Evolutionary conservation across 768 basidiomycete genomes (phyloP), one percentile per base, ranked within the genome.

Genomic region (Hydnum rufescens): DNA sequence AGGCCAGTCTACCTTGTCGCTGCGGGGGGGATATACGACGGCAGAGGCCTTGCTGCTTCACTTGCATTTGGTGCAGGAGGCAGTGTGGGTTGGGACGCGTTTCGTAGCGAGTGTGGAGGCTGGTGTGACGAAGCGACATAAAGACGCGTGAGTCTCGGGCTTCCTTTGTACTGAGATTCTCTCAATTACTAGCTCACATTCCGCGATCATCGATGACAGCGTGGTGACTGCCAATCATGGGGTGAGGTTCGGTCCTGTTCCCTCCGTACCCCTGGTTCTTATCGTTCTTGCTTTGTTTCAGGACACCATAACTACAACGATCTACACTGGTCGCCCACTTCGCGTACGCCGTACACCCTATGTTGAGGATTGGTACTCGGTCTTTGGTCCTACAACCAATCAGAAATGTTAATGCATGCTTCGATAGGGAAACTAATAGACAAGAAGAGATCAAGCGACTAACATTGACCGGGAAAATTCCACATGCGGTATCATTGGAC

Each of bases 21-120:
- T 28, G 90, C 90, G 3, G 90, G 90, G 29, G 90, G 87, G 0
- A 82, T 96, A 19, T 87, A 77, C 66, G 87, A 92, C 58, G 89
- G 89, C 3, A 74, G 89, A 49, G 75, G 82, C 54, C 71, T 93
- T 5, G 89, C 86, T 3, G 84, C 89, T 16, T 86, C 90, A 60
- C 65, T 96, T 52, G 71, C 78, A 59, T 90, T 82, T 77, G 90
- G 89, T 56, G 89, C 89, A 32, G 74, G 72, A 86, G 58, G 90
- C 72, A 31, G 87, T 90, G 51, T 83, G 70, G 74, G n/a, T n/a
- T n/a, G n/a, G n/a, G n/a, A n/a, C n/a, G n/a, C n/a, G n/a, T n/a
- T n/a, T n/a, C n/a, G n/a, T n/a, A n/a, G n/a, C n/a, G n/a, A n/a
- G n/a, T n/a, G n/a, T n/a, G n/a, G n/a, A n/a, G n/a, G n/a, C n/a